Evolutionary conservation across 2,329 filamentous ascomycete genomes (phyloP), one percentile per base, ranked within the genome.

Genomic region (Aspergillus novoparasiticus): DNA sequence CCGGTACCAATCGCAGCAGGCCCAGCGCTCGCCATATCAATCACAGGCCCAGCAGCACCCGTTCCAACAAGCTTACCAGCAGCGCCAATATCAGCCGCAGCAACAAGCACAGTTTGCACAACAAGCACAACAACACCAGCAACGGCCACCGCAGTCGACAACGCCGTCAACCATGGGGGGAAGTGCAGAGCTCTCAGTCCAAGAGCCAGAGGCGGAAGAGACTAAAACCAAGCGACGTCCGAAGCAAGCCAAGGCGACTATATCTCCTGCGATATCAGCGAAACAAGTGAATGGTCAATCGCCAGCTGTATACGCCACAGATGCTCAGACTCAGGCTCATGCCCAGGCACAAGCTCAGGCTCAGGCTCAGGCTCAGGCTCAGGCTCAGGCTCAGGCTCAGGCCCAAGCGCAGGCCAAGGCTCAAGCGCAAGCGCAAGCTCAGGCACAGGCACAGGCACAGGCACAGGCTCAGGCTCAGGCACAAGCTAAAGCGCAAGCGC

Each of bases 81-180:
- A 51, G 28, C 48, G 60, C 9, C 71, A 72, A 58, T 66, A 72
- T 51, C 59, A 51, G 19, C 48, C 68, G 32, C 72, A 71, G 21
- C 69, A 73, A 21, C 68, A 68, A 41, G 39, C 45, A 3, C 58
- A 63, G 39, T 59, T 56, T 23, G 67, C 69, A 6, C 66, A 68
- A 30, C 68, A 68, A 28, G 23, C 67, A 23, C 69, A 71, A 50
- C 63, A 62, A n/a, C 56, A 60, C 4, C 63, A 59, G n/a, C 63
- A 65, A 58, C 51, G 51, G 16, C 43, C 69, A 59, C 54, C 63
- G 58, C 59, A 63, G 58, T 46, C 45, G 65, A 43, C 71, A 63
- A 54, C 67, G 62, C 60, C 59, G 46, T 57, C 58, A 28, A 58
- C 56, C 19, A 53, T 65, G 19, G 55, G 39, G 6, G 59, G 46